Percentiles rank a stretch among this genome's conserved stretches.
Evolutionary conservation across 345 rosid species (phyloP).

Genomic region (Arabis hirsuta): DNA sequence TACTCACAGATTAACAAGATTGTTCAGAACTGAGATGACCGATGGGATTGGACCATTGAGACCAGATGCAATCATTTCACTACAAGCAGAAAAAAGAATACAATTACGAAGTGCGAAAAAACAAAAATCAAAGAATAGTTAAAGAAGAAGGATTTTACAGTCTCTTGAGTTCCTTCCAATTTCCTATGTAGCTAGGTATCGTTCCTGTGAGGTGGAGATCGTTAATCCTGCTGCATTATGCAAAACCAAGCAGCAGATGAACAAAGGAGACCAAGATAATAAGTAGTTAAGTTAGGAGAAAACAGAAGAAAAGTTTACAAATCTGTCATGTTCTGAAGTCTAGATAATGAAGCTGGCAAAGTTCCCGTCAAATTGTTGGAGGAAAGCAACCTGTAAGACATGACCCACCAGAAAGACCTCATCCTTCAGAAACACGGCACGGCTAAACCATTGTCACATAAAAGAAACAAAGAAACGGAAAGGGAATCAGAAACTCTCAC

Average conservation of each 20-base stretch:
- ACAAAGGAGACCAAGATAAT: conserved; percentile 12
- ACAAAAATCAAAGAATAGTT: not conserved
- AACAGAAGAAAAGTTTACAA: conserved; percentile 48
- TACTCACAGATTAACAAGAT: conserved; percentile 54
- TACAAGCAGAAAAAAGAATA: conserved; percentile 33
- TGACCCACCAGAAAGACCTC: conserved; percentile 6
- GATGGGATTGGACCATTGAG: conserved; percentile 62
- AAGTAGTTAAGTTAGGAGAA: conserved; percentile 10
- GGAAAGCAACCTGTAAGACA: conserved; percentile 56
- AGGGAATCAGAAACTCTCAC: conserved; percentile 44
- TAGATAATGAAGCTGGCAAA: conserved; percentile 51
- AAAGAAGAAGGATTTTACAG: conserved; percentile 47
- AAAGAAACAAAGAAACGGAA: conserved; percentile 17
- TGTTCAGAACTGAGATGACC: conserved; percentile 45
- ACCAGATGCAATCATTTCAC: conserved; percentile 69
- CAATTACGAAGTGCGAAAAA: conserved; percentile 11
- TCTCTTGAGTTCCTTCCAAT: conserved; percentile 56
- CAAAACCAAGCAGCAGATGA: conserved; percentile 40
- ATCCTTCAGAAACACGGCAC: conserved; percentile 13
- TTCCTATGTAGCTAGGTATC: conserved; percentile 54
- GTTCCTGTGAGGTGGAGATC: conserved; percentile 64
- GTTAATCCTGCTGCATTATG: conserved; percentile 59
- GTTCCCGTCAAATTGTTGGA: conserved; percentile 61
- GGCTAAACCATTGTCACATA: conserved; percentile 9
- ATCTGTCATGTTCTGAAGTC: conserved; percentile 53